Conservation (phyloP, 352 stramenopile genomes). For the Pseudoperonospora humuli region DNA sequence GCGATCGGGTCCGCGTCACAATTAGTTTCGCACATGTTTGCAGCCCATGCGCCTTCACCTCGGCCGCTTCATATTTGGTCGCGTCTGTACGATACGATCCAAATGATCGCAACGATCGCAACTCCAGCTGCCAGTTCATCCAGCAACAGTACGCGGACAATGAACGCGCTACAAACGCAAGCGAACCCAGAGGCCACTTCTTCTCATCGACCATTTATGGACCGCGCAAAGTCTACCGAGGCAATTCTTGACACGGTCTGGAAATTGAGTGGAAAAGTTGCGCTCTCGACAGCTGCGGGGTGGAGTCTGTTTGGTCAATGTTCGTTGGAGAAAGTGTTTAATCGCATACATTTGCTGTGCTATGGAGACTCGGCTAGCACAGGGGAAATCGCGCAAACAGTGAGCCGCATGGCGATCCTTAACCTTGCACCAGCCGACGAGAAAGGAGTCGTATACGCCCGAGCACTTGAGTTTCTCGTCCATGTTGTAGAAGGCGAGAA, state of each 20-base stretch:
- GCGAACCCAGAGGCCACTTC: slow-evolving; percentile 2
- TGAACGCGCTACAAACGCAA: slow-evolving; percentile 26
- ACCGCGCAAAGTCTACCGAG: slow-evolving; percentile 48
- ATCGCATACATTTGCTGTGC: slow-evolving; percentile 38
- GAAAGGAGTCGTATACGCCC: slow-evolving; percentile 20
- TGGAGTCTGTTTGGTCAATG: slow-evolving; percentile 50
- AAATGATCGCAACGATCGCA: slow-evolving; percentile 19
- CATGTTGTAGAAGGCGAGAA: slow-evolving; percentile 8
- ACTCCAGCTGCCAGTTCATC: slow-evolving; percentile 14
- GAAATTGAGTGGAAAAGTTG: slow-evolving; percentile 55
- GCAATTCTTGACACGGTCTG: slow-evolving; percentile 52
- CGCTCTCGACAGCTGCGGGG: slow-evolving; percentile 29
- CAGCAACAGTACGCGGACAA: slow-evolving; percentile 11
- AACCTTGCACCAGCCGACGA: slow-evolving; percentile 8
- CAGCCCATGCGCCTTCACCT: slow-evolving; percentile 22
- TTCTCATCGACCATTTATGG: slow-evolving; percentile 16
- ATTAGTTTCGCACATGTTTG: slow-evolving; percentile 29
- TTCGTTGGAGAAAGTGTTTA: slow-evolving; percentile 39
- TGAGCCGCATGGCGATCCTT: slow-evolving; percentile 41
- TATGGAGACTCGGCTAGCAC: slow-evolving; percentile 48
- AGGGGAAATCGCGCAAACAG: slow-evolving; percentile 39
- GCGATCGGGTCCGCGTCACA: slow-evolving; percentile 5
- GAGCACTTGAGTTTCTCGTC: slow-evolving; percentile 28
- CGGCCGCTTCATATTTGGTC: slow-evolving; percentile 41
- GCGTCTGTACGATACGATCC: slow-evolving; percentile 25